Evolutionary conservation across 768 basidiomycete species (phyloP), one percentile per base, ranked within the genome.

Genomic region (Xerocomus brunneocitrinus): DNA sequence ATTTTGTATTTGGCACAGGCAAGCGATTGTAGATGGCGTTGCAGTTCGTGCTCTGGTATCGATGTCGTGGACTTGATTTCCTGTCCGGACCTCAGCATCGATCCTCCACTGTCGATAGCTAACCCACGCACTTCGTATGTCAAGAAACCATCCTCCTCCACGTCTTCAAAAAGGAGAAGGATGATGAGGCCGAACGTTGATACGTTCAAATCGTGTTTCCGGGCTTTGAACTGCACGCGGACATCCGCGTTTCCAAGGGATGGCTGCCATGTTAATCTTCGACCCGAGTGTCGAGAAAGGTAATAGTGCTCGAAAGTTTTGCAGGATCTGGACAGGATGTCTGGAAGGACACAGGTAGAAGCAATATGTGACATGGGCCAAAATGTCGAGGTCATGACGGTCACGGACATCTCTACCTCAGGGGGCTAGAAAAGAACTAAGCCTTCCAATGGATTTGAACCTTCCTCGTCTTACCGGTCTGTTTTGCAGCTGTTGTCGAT

Each of bases 1-100:
- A 99, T 76, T 63, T 94, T 94, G 75, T 79, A 93, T 67, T 94
- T 98, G 9, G 89, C 93, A 65, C 95, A 98, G 0, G 97, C 95
- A 24, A 99, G 78, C 0, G 95, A 94, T 66, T 99, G 97, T 3
- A 99, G 79, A 59, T 93, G 89, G n/a, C 97, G 87, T 64, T 87
- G 84, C 2, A 98, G 78, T 53, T 98, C 95, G 0, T 56, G 56
- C 19, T 92, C 84, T 0, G 83, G 81, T 51, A 98, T 88, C 14
- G 71, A 65, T 0, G 94, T 93, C 5, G 86, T 79, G 8, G 79
- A 67, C 68, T 84, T 83, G 62, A 99, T 89, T 57, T 98, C 92
- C 95, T 98, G 56, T 27, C 16, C 5, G 30, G 25, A 35, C 42
- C 24, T 53, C 19, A 56, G 22, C 14, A 30, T 19, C 2, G 1